Conservation (phyloP, 495 filamentous ascomycete species). For the Penicillium flavigenum region DNA sequence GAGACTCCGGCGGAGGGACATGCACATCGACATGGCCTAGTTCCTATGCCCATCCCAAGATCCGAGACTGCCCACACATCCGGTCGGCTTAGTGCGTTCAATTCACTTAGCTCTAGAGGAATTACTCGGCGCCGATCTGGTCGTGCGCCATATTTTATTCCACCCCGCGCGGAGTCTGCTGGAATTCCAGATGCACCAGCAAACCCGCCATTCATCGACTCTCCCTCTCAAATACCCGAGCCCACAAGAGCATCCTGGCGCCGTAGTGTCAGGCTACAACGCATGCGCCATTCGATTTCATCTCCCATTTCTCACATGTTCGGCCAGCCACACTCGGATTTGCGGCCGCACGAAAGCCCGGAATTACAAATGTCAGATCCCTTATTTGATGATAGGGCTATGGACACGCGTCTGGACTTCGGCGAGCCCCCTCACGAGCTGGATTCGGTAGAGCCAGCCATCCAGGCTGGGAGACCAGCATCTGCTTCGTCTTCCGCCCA, state of each 20-base stretch:
- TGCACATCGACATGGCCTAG: slow-evolving; percentile 49
- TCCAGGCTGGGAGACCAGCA: slow-evolving; percentile 23
- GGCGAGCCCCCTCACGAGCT: slow-evolving; percentile 42
- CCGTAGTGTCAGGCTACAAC: slow-evolving; percentile 44
- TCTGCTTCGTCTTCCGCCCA: slow-evolving; percentile 28
- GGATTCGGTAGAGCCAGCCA: slow-evolving; percentile 42
- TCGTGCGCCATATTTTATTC: slow-evolving; percentile 41
- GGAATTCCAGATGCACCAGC: slow-evolving; percentile 27
- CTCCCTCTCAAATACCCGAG: slow-evolving; percentile 29
- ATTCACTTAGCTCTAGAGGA: slow-evolving; percentile 40
- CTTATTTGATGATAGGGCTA: slow-evolving; percentile 26
- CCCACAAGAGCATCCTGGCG: slow-evolving; percentile 43
- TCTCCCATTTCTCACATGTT: slow-evolving; percentile 49
- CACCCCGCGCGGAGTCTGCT: slow-evolving; percentile 35
- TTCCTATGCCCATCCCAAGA: slow-evolving; percentile 41
- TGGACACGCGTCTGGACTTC: slow-evolving; percentile 47
- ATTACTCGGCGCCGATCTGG: slow-evolving; percentile 41
- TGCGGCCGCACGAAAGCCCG: slow-evolving; percentile 16
- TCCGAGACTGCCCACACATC: slow-evolving; percentile 38
- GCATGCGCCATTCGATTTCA: slow-evolving; percentile 46
- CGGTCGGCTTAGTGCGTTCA: slow-evolving; percentile 47
- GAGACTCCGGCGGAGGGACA: slow-evolving; percentile 51
- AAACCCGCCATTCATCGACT: slow-evolving; percentile 26
- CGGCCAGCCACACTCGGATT: slow-evolving; percentile 33
- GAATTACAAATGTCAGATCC: slow-evolving; percentile 4